Percentiles rank a stretch among this genome's conserved stretches.
These are phyloP conservation scores for Cucurbita ficifolia DNA, from an alignment of 306 rosid genomes.

Conservation along the genomic window DNA sequence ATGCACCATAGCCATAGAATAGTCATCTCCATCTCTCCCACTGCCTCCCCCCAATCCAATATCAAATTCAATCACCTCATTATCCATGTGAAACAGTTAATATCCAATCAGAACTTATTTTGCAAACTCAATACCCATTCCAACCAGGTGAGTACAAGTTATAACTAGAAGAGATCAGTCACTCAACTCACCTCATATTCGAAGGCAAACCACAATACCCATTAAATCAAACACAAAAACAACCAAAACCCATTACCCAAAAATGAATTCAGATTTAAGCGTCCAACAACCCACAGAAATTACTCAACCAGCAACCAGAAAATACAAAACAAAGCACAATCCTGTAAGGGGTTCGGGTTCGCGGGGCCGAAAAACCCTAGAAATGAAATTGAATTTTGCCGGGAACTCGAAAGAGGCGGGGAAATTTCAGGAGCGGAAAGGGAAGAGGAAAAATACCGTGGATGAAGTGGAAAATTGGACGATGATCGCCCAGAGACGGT, in stretches of 20 bases:
- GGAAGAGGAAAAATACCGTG: background rate
- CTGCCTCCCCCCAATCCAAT: conserved; percentile 71
- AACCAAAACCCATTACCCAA: background rate
- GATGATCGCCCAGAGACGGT: conserved; percentile 3
- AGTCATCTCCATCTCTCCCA: conserved; percentile 50
- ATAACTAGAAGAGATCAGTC: background rate
- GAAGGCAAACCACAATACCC: background rate
- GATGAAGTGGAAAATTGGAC: background rate
- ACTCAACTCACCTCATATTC: background rate
- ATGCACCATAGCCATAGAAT: conserved; percentile 44
- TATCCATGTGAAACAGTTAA: conserved; percentile 37
- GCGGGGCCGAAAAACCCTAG: conserved; percentile 11
- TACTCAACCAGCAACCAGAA: background rate
- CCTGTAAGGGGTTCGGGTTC: background rate
- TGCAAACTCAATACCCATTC: background rate
- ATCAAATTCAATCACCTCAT: conserved; percentile 74
- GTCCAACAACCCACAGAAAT: background rate
- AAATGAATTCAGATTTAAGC: background rate
- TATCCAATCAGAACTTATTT: background rate
- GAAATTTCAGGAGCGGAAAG: background rate
- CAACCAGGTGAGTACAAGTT: background rate
- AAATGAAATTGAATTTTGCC: conserved; percentile 12
- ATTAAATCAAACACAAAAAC: background rate
- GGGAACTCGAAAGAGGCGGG: conserved; percentile 6
- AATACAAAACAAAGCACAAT: background rate